Evolutionary conservation across 129 eudicot genomes (phyloP).

Genomic region (Ambrosia trifida): DNA sequence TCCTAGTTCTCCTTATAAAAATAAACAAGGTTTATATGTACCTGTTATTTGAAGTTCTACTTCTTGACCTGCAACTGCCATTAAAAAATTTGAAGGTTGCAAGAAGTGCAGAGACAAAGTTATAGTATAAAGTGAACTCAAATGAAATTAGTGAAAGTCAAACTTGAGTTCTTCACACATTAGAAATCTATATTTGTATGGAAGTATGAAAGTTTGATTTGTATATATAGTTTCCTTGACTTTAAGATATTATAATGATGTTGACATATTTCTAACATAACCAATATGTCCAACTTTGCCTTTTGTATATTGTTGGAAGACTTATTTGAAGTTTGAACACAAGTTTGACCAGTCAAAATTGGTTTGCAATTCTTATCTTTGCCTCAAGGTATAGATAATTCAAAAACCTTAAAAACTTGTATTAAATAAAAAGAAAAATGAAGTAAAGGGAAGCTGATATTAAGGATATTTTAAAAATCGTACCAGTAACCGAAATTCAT

Average conservation of each 20-base stretch:
- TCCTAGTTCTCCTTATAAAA: too few species aligned
- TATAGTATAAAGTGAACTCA: constrained; percentile 19
- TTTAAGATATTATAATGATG: constrained; percentile 3
- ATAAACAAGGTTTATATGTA: constrained; percentile 15
- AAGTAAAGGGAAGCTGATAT: neutral
- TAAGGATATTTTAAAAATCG: neutral
- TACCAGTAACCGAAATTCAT: too few species aligned
- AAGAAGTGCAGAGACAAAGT: neutral
- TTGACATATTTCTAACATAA: constrained; percentile 18
- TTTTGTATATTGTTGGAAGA: constrained; percentile 15
- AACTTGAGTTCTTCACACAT: constrained; percentile 26
- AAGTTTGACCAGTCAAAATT: constrained; percentile 29
- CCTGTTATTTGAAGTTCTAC: constrained; percentile 39
- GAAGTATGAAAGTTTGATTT: constrained; percentile 16
- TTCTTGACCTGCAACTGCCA: constrained; percentile 44
- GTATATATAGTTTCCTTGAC: constrained; percentile 26
- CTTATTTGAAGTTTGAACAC: constrained; percentile 7
- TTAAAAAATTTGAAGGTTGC: constrained; percentile 2
- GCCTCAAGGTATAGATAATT: constrained; percentile 11
- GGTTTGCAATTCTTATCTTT: constrained; percentile 9
- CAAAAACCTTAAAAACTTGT: neutral
- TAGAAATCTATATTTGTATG: constrained; percentile 15
- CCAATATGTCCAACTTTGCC: neutral
- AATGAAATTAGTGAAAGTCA: constrained; percentile 24
- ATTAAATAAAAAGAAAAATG: neutral